Percentiles rank a stretch among this genome's conserved stretches.
These are phyloP conservation scores for Botrytis aclada DNA, from an alignment of 2,329 filamentous ascomycete species.

Conservation along the genomic window DNA sequence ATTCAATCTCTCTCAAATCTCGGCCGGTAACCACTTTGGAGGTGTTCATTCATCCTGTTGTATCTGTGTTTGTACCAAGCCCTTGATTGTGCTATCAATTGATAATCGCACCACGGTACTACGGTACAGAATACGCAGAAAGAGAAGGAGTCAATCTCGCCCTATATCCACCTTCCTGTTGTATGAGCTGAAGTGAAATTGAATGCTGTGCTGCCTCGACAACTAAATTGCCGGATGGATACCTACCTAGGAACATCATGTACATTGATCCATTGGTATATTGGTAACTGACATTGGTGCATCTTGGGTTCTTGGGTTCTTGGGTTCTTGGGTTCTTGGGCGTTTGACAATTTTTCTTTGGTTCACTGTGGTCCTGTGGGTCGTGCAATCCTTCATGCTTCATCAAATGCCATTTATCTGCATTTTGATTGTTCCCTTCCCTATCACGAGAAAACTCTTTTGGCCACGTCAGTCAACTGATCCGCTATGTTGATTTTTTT, in stretches of 20 bases:
- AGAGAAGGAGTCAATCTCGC: slow-evolving; percentile 5
- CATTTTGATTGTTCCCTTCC: slow-evolving; percentile 3
- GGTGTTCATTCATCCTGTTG: background rate
- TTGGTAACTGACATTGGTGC: background rate
- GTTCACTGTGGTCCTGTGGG: background rate
- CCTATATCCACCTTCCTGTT: slow-evolving; percentile 15
- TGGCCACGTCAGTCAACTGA: slow-evolving; percentile 10
- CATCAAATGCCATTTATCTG: background rate
- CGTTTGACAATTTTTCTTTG: background rate
- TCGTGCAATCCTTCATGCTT: background rate
- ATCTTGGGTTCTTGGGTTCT: background rate
- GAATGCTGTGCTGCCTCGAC: background rate
- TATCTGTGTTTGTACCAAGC: background rate
- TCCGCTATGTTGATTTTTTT: slow-evolving; percentile 1
- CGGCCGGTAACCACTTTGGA: background rate
- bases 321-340: slow-evolving; percentile 1
- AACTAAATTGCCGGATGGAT: background rate
- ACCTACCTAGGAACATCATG: background rate
- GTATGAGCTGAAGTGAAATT: slow-evolving; percentile 9
- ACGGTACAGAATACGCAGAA: background rate
- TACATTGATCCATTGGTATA: background rate
- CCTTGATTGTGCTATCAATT: background rate
- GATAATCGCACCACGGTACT: background rate
- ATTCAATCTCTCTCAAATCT: slow-evolving; percentile 8
- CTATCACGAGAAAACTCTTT: slow-evolving; percentile 14